Evolutionary conservation across 345 rosid genomes (phyloP).

Genomic region (Schrenkiella parvula): DNA sequence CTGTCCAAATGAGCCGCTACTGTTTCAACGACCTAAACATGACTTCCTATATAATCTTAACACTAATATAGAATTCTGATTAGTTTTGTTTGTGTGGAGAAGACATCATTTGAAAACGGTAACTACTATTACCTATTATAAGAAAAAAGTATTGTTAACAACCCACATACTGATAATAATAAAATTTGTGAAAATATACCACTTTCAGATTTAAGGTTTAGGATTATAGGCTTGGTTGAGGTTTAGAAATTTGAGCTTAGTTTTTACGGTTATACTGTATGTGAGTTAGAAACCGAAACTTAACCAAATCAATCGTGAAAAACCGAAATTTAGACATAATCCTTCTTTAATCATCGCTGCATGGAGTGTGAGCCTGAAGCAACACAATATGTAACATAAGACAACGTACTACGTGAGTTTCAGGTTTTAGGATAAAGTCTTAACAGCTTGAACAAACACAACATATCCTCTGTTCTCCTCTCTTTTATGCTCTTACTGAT

Average conservation of each 20-base stretch:
- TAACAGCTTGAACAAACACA: neutral
- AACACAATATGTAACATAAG: neutral
- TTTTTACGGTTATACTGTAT: too few relatives aligned
- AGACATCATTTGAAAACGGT: neutral
- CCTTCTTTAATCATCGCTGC: neutral
- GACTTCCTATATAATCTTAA: neutral
- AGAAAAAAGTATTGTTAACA: neutral
- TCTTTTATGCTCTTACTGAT: conserved; percentile 11
- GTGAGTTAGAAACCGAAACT: neutral
- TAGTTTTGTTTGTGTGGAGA: conserved; percentile 15
- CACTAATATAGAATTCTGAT: neutral
- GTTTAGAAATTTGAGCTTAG: neutral
- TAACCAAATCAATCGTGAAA: neutral
- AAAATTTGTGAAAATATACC: neutral
- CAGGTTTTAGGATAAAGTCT: neutral
- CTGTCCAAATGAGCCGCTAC: neutral
- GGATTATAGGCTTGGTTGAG: neutral
- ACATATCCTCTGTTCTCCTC: conserved; percentile 1
- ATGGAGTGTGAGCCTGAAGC: neutral
- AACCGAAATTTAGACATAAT: neutral
- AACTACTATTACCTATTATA: conserved; percentile 4
- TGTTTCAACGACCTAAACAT: conserved; percentile 10
- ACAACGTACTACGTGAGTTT: conserved; percentile 8
- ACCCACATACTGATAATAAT: neutral
- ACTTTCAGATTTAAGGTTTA: neutral